phyloP scores from a whole-genome alignment of 768 basidiomycete genomes.

The Pleurotus platypus region DNA sequence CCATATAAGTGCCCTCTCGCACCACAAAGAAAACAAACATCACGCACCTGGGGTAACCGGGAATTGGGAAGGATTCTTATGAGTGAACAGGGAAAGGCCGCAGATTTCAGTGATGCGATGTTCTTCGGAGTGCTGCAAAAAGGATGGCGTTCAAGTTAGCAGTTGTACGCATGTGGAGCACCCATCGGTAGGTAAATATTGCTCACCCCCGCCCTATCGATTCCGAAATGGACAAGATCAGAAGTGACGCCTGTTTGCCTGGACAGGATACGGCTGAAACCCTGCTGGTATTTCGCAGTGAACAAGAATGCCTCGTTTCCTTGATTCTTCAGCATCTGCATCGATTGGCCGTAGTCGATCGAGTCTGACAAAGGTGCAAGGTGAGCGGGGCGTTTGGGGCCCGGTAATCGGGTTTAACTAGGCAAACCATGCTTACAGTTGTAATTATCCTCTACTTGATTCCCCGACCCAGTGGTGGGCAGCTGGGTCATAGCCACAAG shows the following conservation, averaged over 20 bases:
- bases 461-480: background rate
- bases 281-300: background rate
- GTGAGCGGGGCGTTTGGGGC: background rate
- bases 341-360: background rate
- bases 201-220: background rate
- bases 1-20: background rate
- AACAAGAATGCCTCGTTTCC: background rate
- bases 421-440: background rate
- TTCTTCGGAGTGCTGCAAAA: background rate
- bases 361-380: background rate
- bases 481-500: background rate
- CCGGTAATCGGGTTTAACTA: background rate
- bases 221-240: background rate
- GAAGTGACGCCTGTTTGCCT: background rate
- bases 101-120: background rate
- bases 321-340: background rate
- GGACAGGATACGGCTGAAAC: background rate
- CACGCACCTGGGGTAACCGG: slow-evolving; percentile 8
- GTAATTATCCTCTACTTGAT: background rate
- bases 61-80: slow-evolving; percentile 3
- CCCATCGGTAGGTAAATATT: background rate
- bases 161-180: background rate
- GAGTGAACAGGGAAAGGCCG: background rate
- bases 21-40: slow-evolving; percentile 2
- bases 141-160: background rate